Base-by-base conservation (phyloP, 306 rosid genomes). In the Oxytropis ochrocephala region DNA sequence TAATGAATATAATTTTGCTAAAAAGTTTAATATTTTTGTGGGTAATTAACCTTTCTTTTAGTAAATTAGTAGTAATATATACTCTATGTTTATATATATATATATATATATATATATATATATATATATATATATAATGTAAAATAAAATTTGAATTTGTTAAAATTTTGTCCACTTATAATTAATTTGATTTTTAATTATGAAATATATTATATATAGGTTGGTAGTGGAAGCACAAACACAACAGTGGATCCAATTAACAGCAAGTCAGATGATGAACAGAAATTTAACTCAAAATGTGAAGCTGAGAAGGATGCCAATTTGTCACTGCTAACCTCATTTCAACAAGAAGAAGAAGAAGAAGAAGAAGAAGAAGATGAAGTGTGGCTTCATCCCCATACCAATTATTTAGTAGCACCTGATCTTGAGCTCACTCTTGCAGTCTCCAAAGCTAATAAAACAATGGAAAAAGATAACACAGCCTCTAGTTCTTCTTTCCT, bases 361-460 rank as follows among this genome's bases (percentile, higher is more conserved):
- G 64, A 0, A 16, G 19, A 12, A 57, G 30, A 13, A 39, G 39
- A 44, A 55, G 7, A 64, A 16, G 24, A 30, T 38, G 39, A 44
- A 55, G 5, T 18, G 70, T 84, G 86, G 94, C 36, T 64, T 13
- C 69, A 63, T 12, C 21, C 52, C 10, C 8, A 42, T 65, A 43
- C 79, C 14, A 63, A 63, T 64, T 77, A 73, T 75, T 35, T 82
- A 33, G 41, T 71, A 47, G 71, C 24, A 12, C 83, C 67, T 55
- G 84, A 90, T 81, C 86, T 90, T 63, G 90, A 90, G 64, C 91
- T 93, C 56, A 88, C 85, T 54, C 93, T 93, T 39, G 93, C 96
- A 1, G 84, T 68, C 6, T 78, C 85, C 3, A 80, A 61, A 52
- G 18, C 81, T 11, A 81, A 43, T 11, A 81, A 43, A 4, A 64